These are phyloP conservation scores for Phytophthora hibernalis DNA, from an alignment of 352 stramenopile species.

Conservation along the genomic window DNA sequence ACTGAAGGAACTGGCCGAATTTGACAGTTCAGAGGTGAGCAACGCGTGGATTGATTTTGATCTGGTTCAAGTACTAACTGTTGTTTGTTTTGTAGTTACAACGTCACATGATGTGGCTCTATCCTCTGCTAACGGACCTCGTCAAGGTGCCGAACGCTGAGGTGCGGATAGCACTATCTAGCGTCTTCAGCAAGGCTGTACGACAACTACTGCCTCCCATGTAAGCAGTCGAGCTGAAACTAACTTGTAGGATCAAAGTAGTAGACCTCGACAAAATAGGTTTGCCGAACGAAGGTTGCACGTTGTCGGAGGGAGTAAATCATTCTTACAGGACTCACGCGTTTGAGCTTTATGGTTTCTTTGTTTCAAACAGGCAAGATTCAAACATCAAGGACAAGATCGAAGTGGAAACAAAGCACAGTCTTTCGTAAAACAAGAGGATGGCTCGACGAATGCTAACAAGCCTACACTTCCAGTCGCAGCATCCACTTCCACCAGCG, in stretches of 20 bases:
- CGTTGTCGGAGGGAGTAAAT: slow-evolving; percentile 25
- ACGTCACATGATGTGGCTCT: slow-evolving; percentile 80
- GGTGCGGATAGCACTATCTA: slow-evolving; percentile 65
- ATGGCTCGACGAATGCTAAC: neutral
- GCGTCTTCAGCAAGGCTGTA: slow-evolving; percentile 74
- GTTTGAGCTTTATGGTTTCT: neutral
- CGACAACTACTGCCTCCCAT: slow-evolving; percentile 59
- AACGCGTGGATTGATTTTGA: neutral
- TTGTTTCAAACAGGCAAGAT: neutral
- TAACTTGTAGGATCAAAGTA: slow-evolving; percentile 8
- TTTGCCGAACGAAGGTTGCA: slow-evolving; percentile 19
- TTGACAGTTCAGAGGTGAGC: slow-evolving; percentile 65
- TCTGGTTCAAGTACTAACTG: neutral
- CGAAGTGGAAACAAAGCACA: neutral
- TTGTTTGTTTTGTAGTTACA: slow-evolving; percentile 49
- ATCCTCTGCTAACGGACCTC: slow-evolving; percentile 77
- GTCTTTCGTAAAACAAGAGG: neutral
- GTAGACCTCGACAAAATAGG: slow-evolving; percentile 17
- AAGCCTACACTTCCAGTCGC: slow-evolving; percentile 15
- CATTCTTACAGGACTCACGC: slow-evolving; percentile 16
- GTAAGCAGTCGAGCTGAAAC: slow-evolving; percentile 6
- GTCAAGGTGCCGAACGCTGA: slow-evolving; percentile 71
- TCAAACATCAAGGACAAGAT: neutral
- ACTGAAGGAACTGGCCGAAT: slow-evolving; percentile 54
- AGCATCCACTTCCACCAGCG: slow-evolving; percentile 44